Evolutionary conservation across 2,329 filamentous ascomycete species (phyloP), one percentile per base, ranked within the genome.

Genomic region (Pyrenophora tritici-repentis): DNA sequence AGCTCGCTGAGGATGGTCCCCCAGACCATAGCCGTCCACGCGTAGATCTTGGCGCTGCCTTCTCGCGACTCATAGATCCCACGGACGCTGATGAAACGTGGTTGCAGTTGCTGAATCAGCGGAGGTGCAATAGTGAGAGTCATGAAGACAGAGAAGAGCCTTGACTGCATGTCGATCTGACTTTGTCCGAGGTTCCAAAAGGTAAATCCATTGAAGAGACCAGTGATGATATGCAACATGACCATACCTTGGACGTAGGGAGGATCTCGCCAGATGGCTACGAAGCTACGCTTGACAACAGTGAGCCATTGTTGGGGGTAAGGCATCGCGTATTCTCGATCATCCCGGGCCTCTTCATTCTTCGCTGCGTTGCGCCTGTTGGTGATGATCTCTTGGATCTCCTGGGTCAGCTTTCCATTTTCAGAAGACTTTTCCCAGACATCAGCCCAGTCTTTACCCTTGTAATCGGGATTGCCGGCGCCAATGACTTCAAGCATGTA

Each of bases 11-110:
- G 59, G 4, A 91, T 81, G 1, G 82, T 81, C 0, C 83, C 86
- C 2, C 84, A 85, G 0, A 83, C 81, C 73, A 88, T 90, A 0
- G 88, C 86, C 12, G 82, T 73, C 88, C 89, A 91, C 1, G 83
- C 86, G 73, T 93, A 94, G 20, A 91, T 90, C 70, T 91, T 91
- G 13, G 87, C 84, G n/a, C 83, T 89, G 41, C 85, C 82, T 70
- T 94, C 90, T 4, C 90, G 82, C 1, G 81, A 84, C 67, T 87
- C 76, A 74, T 89, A 94, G 20, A 93, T 79, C 26, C 82, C 78
- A 3, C 88, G 81, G 37, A 84, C 82, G 51, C 82, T 77, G 43
- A 91, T 75, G 67, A 88, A 91, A 4, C 83, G 82, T 0, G 89
- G 89, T 64, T 92, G 87, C 0, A 92, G 78, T 61, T 92, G 88